A percentile compares a stretch with the other conserved stretches of the same genome.
Evolutionary conservation across 2,329 filamentous ascomycete genomes (phyloP).

Genomic region (Monilinia vaccinii-corymbosi): DNA sequence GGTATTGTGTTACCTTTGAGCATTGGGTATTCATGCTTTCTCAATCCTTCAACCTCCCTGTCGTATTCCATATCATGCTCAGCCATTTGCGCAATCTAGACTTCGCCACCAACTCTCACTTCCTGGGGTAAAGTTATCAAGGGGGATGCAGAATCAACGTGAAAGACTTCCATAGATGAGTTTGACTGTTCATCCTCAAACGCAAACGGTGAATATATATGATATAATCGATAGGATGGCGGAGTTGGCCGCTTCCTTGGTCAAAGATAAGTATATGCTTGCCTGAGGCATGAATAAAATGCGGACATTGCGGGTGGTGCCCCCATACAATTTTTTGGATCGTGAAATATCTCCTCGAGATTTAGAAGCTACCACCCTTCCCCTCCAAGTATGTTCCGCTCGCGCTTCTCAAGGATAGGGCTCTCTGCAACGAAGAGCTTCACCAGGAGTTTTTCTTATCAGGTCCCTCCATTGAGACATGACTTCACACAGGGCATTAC

Average conservation of each 20-base stretch:
- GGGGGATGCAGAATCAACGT: slow-evolving; percentile 7
- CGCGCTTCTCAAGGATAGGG: slow-evolving; percentile 25
- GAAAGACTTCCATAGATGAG: slow-evolving; percentile 1
- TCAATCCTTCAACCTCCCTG: slow-evolving; percentile 46
- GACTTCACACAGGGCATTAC: slow-evolving; percentile 47
- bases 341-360: slow-evolving; percentile 4
- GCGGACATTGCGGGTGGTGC: neutral
- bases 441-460: neutral
- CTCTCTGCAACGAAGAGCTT: slow-evolving; percentile 2
- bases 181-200: slow-evolving; percentile 15
- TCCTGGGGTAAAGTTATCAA: slow-evolving; percentile 1
- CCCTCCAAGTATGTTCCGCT: slow-evolving; percentile 25
- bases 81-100: slow-evolving; percentile 14
- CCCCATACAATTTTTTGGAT: slow-evolving; percentile 9
- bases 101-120: neutral
- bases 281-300: neutral
- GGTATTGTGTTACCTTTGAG: slow-evolving; percentile 43
- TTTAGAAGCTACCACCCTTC: neutral
- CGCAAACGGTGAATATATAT: neutral
- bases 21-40: slow-evolving; percentile 59
- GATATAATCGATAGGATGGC: neutral
- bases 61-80: slow-evolving; percentile 39
- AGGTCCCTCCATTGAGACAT: slow-evolving; percentile 35
- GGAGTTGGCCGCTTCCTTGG: slow-evolving; percentile 7
- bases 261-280: neutral